A percentile compares a stretch with the other conserved stretches of the same genome.
phyloP scores from a whole-genome alignment of 2,329 filamentous ascomycete species.

The Penicillium occitanis region DNA sequence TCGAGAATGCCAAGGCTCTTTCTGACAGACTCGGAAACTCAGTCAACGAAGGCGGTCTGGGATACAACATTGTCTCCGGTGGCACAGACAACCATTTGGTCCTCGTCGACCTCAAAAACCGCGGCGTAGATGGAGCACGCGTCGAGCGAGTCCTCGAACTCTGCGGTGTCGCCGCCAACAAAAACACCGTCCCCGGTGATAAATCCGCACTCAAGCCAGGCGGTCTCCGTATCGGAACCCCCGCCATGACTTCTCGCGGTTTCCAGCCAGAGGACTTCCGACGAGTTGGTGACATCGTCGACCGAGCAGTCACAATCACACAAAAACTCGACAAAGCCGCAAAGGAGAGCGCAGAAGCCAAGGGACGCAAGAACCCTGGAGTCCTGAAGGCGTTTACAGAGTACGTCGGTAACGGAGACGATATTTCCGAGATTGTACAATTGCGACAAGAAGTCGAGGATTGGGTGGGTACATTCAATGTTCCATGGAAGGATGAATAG shows the following conservation, averaged over 20 bases:
- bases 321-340: conserved; percentile 68
- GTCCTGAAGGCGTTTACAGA: conserved; percentile 98
- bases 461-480: conserved; percentile 88
- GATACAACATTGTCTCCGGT: conserved; percentile 91
- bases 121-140: conserved; percentile 83
- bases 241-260: conserved; percentile 97
- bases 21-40: conserved; percentile 70
- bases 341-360: conserved; percentile 72
- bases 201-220: conserved; percentile 90
- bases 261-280: conserved; percentile 86
- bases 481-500: conserved; percentile 69
- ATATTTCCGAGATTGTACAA: conserved; percentile 77
- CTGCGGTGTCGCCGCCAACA: conserved; percentile 96
- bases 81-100: conserved; percentile 99
- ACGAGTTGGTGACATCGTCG: conserved; percentile 80
- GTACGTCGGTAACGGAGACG: conserved; percentile 76
- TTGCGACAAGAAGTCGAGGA: conserved; percentile 85
- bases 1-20: conserved; percentile 89
- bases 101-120: conserved; percentile 85
- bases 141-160: conserved; percentile 89
- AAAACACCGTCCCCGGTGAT: conserved; percentile 97
- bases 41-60: conserved; percentile 67
- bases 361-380: conserved; percentile 91
- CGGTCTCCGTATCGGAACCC: conserved; percentile 89
- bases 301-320: conserved; percentile 77